Conservation (phyloP, 1,284 basidiomycete species). For the Moesziomyces globuligerus region DNA sequence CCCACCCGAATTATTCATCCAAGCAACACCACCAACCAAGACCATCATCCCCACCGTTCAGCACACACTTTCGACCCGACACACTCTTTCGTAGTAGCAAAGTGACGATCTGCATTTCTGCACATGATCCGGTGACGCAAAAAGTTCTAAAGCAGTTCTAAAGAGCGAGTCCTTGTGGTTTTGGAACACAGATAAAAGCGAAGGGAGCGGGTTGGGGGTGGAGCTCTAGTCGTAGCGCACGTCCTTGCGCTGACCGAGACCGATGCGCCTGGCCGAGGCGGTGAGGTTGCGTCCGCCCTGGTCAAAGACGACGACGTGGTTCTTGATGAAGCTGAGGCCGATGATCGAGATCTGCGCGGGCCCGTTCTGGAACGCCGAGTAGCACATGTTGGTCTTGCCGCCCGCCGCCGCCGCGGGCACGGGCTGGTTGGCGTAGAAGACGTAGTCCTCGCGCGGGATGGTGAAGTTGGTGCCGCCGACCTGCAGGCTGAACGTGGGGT, state of each 20-base stretch:
- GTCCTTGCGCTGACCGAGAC: constrained; percentile 40
- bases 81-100: background rate
- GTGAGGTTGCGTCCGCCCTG: constrained; percentile 41
- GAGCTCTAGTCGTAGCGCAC: constrained; percentile 30
- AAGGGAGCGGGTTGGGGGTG: background rate
- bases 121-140: background rate
- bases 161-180: background rate
- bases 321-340: constrained; percentile 57
- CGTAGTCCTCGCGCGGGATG: constrained; percentile 50
- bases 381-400: constrained; percentile 46
- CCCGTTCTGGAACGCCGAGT: constrained; percentile 52
- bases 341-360: constrained; percentile 46
- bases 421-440: constrained; percentile 54
- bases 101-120: background rate
- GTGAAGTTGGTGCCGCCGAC: constrained; percentile 43
- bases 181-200: background rate
- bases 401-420: constrained; percentile 30
- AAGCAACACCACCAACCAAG: too few species aligned
- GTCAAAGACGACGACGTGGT: constrained; percentile 52
- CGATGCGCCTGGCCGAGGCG: constrained; percentile 33
- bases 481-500: constrained; percentile 37
- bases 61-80: too few species aligned
- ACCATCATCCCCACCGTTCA: too few species aligned
- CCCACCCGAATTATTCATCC: too few species aligned
- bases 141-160: background rate